A percentile compares a stretch with the other conserved stretches of the same genome.
These are phyloP conservation scores for Mallotus repandus DNA, from an alignment of 441 rosid species.

Conservation along the genomic window DNA sequence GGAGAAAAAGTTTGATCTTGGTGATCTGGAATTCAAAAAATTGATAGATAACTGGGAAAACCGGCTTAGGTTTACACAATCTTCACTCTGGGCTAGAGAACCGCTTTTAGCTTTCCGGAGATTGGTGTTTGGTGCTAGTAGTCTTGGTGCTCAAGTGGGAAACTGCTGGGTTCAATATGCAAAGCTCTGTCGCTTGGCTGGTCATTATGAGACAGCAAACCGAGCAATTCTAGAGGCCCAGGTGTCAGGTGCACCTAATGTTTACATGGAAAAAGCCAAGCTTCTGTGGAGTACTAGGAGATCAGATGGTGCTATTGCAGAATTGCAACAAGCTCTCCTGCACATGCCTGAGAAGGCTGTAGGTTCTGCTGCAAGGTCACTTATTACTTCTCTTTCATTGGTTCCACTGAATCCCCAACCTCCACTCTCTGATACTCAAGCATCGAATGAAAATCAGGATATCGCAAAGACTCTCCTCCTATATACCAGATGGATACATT, in stretches of 20 bases:
- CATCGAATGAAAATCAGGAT: constrained; percentile 61
- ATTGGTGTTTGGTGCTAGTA: constrained; percentile 82
- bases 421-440: constrained; percentile 51
- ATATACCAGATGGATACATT: constrained; percentile 95
- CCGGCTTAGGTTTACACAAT: constrained; percentile 85
- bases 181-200: constrained; percentile 98
- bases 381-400: constrained; percentile 76
- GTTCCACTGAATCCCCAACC: constrained; percentile 76
- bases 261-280: constrained; percentile 97
- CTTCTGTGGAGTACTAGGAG: constrained; percentile 94
- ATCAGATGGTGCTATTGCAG: constrained; percentile 91
- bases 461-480: constrained; percentile 95
- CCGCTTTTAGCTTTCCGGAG: constrained; percentile 94
- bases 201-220: constrained; percentile 97
- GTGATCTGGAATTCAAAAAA: constrained; percentile 60
- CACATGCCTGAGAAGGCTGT: constrained; percentile 90
- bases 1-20: constrained; percentile 67
- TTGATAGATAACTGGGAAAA: constrained; percentile 84
- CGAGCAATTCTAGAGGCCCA: constrained; percentile 94
- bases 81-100: constrained; percentile 98
- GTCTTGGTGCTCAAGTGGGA: constrained; percentile 91
- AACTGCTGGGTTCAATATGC: constrained; percentile 98
- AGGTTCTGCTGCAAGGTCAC: constrained; percentile 71
- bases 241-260: constrained; percentile 89
- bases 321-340: constrained; percentile 87